These are phyloP conservation scores for Atkinsonella hypoxylon DNA, from an alignment of 2,329 filamentous ascomycete genomes.

Conservation along the genomic window DNA sequence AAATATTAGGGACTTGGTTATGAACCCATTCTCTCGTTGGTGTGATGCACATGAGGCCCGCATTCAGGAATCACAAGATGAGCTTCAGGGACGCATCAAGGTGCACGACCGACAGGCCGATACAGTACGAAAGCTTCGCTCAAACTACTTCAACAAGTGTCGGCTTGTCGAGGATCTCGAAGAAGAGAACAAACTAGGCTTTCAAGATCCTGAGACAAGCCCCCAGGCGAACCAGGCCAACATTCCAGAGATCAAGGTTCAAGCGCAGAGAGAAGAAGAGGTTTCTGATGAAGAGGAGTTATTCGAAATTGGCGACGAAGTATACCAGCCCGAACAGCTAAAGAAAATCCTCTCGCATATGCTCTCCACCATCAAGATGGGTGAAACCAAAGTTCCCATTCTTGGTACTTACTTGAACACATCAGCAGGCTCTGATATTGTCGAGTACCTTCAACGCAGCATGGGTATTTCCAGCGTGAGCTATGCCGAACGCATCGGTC, in stretches of 20 bases:
- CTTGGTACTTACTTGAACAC: conserved; percentile 91
- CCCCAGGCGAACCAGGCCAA: conserved; percentile 40
- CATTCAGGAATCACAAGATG: conserved; percentile 88
- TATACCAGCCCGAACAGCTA: conserved; percentile 73
- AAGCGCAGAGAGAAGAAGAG: conserved; percentile 50
- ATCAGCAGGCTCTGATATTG: conserved; percentile 82
- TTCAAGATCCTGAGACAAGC: conserved; percentile 72
- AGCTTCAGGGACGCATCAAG: conserved; percentile 83
- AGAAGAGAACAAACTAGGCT: conserved; percentile 96
- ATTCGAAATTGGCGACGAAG: conserved; percentile 81
- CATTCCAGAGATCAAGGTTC: conserved; percentile 82
- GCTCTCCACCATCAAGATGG: conserved; percentile 73
- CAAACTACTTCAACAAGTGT: conserved; percentile 98
- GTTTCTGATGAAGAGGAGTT: conserved; percentile 61
- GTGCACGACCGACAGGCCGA: conserved; percentile 88
- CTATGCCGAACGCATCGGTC: conserved; percentile 88
- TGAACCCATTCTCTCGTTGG: conserved; percentile 90
- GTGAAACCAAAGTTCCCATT: conserved; percentile 90
- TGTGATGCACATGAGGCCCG: conserved; percentile 88
- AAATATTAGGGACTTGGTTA: conserved; percentile 90
- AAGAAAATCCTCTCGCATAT: conserved; percentile 85
- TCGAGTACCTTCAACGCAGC: conserved; percentile 85
- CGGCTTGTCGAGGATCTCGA: conserved; percentile 90
- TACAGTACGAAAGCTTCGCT: conserved; percentile 80
- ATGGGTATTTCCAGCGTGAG: conserved; percentile 75